These are phyloP conservation scores for Rugosomyces carneus DNA, from an alignment of 1,284 basidiomycete genomes.

Conservation along the genomic window DNA sequence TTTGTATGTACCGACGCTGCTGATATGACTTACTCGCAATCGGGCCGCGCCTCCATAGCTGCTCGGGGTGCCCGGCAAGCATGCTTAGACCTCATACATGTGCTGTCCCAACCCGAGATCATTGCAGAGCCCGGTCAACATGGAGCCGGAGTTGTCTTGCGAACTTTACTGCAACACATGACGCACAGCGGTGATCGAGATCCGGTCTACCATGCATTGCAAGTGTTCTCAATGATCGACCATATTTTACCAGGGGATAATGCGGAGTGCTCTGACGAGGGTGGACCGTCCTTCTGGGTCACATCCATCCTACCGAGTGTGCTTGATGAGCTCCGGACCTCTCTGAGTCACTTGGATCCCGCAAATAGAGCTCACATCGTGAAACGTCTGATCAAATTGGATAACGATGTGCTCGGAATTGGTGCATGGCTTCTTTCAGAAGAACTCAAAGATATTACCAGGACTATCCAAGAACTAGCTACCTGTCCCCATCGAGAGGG, in stretches of 20 bases:
- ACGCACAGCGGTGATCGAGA: slow-evolving; percentile 36
- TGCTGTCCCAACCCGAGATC: slow-evolving; percentile 31
- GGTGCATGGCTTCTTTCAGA: slow-evolving; percentile 67
- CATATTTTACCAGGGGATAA: slow-evolving; percentile 42
- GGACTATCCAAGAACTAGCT: slow-evolving; percentile 32
- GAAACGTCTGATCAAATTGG: slow-evolving; percentile 49
- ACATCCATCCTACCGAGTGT: slow-evolving; percentile 50
- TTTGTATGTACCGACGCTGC: slow-evolving; percentile 51
- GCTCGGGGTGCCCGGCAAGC: slow-evolving; percentile 39
- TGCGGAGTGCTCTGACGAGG: slow-evolving; percentile 19
- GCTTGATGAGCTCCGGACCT: slow-evolving; percentile 45
- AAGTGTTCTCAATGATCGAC: slow-evolving; percentile 52
- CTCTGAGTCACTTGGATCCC: slow-evolving; percentile 51
- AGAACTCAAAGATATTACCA: slow-evolving; percentile 44
- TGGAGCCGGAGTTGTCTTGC: slow-evolving; percentile 45
- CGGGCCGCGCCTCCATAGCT: slow-evolving; percentile 32
- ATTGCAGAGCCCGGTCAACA: slow-evolving; percentile 31
- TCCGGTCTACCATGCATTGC: slow-evolving; percentile 48
- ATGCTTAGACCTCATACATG: slow-evolving; percentile 44
- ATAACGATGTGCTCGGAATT: slow-evolving; percentile 50
- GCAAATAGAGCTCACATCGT: slow-evolving; percentile 50
- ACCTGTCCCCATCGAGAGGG: slow-evolving; percentile 23
- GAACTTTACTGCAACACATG: slow-evolving; percentile 46
- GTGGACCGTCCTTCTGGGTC: slow-evolving; percentile 39
- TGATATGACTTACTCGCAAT: slow-evolving; percentile 35